Evolutionary conservation across 2,329 filamentous ascomycete species (phyloP).

Genomic region (Raffaelea deltoideospora): DNA sequence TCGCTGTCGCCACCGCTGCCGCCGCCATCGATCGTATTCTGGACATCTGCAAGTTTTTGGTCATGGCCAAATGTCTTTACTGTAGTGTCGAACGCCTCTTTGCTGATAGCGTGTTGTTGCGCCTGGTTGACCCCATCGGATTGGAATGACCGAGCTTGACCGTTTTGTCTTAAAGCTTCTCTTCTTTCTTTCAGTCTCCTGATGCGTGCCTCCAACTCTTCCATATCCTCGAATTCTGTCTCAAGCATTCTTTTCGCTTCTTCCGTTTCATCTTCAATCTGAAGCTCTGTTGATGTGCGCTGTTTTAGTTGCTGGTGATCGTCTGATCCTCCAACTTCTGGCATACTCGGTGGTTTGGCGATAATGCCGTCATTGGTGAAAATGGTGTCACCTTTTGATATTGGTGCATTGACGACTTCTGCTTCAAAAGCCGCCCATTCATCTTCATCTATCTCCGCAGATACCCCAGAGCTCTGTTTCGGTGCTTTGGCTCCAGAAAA

Average conservation of each 20-base stretch:
- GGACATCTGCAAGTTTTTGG: no score
- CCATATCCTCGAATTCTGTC: conserved; percentile 73
- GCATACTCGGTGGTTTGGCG: neutral
- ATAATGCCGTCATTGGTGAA: neutral
- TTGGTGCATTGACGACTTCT: conserved; percentile 44
- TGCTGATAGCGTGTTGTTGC: no score
- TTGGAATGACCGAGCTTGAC: no score
- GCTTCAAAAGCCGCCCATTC: conserved; percentile 83
- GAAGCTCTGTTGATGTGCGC: neutral
- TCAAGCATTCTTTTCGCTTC: conserved; percentile 60
- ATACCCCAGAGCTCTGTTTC: no score
- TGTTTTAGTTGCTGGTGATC: neutral
- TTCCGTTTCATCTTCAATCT: conserved; percentile 54
- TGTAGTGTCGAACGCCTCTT: no score
- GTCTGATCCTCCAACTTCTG: neutral
- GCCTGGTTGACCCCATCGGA: no score
- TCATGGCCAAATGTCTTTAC: no score
- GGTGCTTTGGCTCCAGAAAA: no score
- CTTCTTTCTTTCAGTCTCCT: conserved; percentile 52
- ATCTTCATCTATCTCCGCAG: conserved; percentile 51
- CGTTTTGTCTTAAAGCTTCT: conserved; percentile 36
- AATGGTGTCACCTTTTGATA: conserved; percentile 6
- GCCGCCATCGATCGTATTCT: neutral
- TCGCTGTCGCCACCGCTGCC: conserved; percentile 24
- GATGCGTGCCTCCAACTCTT: conserved; percentile 59